A percentile compares a stretch with the other conserved stretches of the same genome.
Conservation (phyloP, 768 basidiomycete genomes). For the Agaricus sinodeliciosus region DNA sequence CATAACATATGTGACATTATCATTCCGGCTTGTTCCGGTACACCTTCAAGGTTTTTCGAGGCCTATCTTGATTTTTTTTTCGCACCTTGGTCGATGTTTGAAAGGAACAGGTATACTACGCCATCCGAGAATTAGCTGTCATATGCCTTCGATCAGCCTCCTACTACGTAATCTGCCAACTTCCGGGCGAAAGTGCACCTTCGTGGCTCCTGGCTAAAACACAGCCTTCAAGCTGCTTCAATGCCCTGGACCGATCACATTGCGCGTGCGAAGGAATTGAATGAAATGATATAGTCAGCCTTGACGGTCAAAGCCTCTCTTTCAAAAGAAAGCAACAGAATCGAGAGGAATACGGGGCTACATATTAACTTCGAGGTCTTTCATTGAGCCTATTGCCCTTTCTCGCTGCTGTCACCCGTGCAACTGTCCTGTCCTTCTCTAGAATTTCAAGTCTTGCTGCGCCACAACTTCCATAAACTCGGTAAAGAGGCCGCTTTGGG, state of each 20-base stretch:
- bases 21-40: too few species aligned
- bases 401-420: constrained; percentile 4
- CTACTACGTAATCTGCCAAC: background rate
- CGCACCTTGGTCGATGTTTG: too few species aligned
- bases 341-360: too few species aligned
- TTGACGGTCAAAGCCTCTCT: constrained; percentile 17
- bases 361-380: constrained; percentile 22
- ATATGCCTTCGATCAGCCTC: too few species aligned
- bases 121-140: too few species aligned
- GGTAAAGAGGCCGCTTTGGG: constrained; percentile 16
- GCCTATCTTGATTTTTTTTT: too few species aligned
- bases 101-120: too few species aligned
- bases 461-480: constrained; percentile 17
- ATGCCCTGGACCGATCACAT: background rate
- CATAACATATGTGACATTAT: too few species aligned
- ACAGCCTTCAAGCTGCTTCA: constrained; percentile 3
- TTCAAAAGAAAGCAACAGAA: too few species aligned
- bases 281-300: constrained; percentile 16
- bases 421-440: constrained; percentile 11
- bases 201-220: background rate
- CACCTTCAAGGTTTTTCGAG: too few species aligned
- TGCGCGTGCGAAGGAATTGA: constrained; percentile 4
- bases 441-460: constrained; percentile 14
- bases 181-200: background rate
- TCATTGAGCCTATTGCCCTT: constrained; percentile 1